These are phyloP conservation scores for Cenchrus purpureus DNA, from an alignment of 176 grass and related monocot species.

Conservation along the genomic window DNA sequence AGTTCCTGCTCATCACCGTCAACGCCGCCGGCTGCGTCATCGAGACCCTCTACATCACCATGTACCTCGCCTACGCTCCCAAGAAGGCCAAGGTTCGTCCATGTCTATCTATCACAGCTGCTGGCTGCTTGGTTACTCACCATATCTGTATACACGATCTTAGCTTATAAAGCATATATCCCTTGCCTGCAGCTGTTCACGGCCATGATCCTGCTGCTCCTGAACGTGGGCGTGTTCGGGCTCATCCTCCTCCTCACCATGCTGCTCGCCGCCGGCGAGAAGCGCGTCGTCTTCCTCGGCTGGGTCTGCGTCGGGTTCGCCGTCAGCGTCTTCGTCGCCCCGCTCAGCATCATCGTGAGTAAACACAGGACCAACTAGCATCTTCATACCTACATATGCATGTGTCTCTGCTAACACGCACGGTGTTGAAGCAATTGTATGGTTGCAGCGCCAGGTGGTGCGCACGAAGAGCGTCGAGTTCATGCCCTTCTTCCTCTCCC, in stretches of 20 bases:
- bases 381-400: no score
- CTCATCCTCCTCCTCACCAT: conserved; percentile 67
- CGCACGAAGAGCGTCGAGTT: conserved; percentile 76
- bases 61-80: conserved; percentile 66
- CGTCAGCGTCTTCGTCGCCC: conserved; percentile 75
- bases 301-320: conserved; percentile 84
- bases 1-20: conserved; percentile 71
- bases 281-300: conserved; percentile 49
- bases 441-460: conserved; percentile 62
- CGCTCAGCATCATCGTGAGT: conserved; percentile 75
- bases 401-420: background rate
- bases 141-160: no score
- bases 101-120: background rate
- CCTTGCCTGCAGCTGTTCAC: conserved; percentile 54
- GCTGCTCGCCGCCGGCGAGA: conserved; percentile 27
- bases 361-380: background rate
- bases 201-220: conserved; percentile 52
- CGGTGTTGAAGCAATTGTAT: no score
- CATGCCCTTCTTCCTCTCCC: conserved; percentile 83
- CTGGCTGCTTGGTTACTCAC: no score
- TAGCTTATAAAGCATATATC: background rate
- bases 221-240: conserved; percentile 66
- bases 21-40: conserved; percentile 75
- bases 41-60: conserved; percentile 72
- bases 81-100: conserved; percentile 58